Conservation (phyloP, 805 yeast species). For the Yarrowia phangngaensis region DNA sequence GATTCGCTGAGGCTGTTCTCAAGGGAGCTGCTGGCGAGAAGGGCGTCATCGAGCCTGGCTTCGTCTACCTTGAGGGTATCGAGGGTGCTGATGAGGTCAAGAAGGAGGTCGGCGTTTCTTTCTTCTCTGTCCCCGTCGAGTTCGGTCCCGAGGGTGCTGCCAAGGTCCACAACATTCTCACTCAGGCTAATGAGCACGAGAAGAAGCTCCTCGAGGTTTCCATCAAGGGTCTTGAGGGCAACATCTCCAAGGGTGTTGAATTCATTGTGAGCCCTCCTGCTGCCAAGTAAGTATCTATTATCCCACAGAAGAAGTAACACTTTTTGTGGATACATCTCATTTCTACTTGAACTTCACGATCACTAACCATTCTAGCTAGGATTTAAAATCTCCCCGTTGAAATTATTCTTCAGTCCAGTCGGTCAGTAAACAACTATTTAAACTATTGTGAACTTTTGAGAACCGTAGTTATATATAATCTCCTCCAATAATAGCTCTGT, state of each 20-base stretch:
- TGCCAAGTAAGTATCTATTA: conserved; percentile 34
- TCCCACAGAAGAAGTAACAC: conserved; percentile 2
- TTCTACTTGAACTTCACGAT: conserved; percentile 23
- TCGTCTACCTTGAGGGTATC: conserved; percentile 42
- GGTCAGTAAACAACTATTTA: conserved; percentile 25
- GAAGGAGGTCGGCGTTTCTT: conserved; percentile 68
- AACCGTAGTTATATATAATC: too few relatives aligned
- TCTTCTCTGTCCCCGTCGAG: conserved; percentile 70
- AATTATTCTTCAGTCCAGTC: conserved; percentile 14
- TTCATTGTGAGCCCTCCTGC: conserved; percentile 50
- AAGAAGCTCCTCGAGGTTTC: conserved; percentile 77
- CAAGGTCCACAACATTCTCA: conserved; percentile 59
- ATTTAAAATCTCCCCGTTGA: conserved; percentile 19
- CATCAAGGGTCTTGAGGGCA: conserved; percentile 82
- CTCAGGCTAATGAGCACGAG: conserved; percentile 71
- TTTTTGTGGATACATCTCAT: background rate
- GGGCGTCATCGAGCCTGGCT: conserved; percentile 54
- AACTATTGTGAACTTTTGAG: too few relatives aligned
- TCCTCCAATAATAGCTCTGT: too few relatives aligned
- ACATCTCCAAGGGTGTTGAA: conserved; percentile 89
- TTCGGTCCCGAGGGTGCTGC: conserved; percentile 71
- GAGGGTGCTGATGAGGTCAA: conserved; percentile 57
- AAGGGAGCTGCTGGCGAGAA: conserved; percentile 44
- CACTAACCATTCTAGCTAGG: conserved; percentile 27
- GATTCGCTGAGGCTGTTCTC: conserved; percentile 58